Base-by-base conservation (phyloP, 768 basidiomycete genomes). In the Xerocomellus dryophilus region DNA sequence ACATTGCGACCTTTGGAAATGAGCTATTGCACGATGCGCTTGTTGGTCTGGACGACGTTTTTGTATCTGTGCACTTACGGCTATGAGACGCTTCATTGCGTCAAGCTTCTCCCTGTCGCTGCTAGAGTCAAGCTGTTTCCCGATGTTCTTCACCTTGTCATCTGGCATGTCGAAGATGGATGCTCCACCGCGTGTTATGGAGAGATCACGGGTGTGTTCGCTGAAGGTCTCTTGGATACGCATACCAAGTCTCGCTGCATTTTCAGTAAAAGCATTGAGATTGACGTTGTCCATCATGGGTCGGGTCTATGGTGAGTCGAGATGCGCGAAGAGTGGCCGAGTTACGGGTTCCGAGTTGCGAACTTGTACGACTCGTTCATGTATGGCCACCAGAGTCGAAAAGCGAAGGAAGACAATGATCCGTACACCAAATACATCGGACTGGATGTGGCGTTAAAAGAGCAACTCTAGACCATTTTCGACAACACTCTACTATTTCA, bases 1-100 rank as follows among this genome's bases (percentile, higher is more conserved):
- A 97, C 91, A 60, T 93, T 88, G 50, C 91, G 86, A 45, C 87
- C 86, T 76, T 96, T 95, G 36, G 91, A 93, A 50, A 96, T 95
- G 71, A 96, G 82, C 92, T 94, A 66, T 53, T 50, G 38, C 35
- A 49, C 48, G 51, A 47, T 35, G 32, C 15, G 21, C 29, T 44
- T n/a, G 56, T 44, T 20, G 38, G 47, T 42, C 31, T 29, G 14
- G 45, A 51, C 27, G 14, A n/a, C 20, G 43, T 34, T 51, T 27
- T 18, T 43, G 27, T 27, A 42, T 20, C 25, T 11, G 36, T 31
- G 49, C 20, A 79, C 89, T 63, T 68, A 97, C 95, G 41, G 94
- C 96, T 54, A 98, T 83, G 47, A 99, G 81, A 57, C 93, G 77
- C 73, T 96, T 97, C 86, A 99, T 88, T 4, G 93, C 96, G 59